Percentiles rank a stretch among this genome's conserved stretches.
Conservation (phyloP, 257 asterid species). For the Scutellaria minor region DNA sequence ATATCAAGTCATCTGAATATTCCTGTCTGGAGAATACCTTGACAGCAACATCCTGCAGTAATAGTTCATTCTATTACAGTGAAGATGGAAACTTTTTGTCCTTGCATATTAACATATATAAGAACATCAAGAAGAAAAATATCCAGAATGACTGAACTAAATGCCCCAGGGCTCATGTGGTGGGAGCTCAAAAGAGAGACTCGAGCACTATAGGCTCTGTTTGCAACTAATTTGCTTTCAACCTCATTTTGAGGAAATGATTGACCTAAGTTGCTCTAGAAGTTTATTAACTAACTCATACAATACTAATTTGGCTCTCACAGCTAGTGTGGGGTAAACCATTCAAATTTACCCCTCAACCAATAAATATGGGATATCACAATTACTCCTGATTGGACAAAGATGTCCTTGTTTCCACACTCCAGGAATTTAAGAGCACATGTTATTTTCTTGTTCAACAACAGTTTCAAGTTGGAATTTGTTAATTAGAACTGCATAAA, state of each 20-base stretch:
- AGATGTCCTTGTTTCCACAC: not conserved
- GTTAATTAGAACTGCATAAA: not conserved
- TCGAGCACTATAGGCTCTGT: not conserved
- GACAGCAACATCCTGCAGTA: slow-evolving; percentile 94
- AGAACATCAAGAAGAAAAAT: slow-evolving; percentile 18
- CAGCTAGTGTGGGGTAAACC: not conserved
- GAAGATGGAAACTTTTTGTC: slow-evolving; percentile 21
- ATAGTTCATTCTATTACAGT: slow-evolving; percentile 34
- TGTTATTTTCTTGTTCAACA: slow-evolving; percentile 20
- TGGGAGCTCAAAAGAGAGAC: not conserved
- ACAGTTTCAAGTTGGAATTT: slow-evolving; percentile 9
- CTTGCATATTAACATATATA: not conserved
- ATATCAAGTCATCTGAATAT: slow-evolving; percentile 80
- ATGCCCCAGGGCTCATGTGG: not conserved
- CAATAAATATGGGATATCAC: not conserved
- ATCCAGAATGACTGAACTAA: not conserved
- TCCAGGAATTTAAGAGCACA: slow-evolving; percentile 3
- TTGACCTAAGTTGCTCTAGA: not conserved
- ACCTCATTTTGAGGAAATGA: not conserved
- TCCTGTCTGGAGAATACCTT: slow-evolving; percentile 93
- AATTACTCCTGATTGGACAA: not conserved
- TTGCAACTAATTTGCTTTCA: not conserved
- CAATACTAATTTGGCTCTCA: not conserved
- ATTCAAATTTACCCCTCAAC: not conserved
- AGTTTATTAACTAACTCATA: not conserved